Base-by-base conservation (phyloP, 139 green algal genomes). In the Zygnema circumcarinatum region DNA sequence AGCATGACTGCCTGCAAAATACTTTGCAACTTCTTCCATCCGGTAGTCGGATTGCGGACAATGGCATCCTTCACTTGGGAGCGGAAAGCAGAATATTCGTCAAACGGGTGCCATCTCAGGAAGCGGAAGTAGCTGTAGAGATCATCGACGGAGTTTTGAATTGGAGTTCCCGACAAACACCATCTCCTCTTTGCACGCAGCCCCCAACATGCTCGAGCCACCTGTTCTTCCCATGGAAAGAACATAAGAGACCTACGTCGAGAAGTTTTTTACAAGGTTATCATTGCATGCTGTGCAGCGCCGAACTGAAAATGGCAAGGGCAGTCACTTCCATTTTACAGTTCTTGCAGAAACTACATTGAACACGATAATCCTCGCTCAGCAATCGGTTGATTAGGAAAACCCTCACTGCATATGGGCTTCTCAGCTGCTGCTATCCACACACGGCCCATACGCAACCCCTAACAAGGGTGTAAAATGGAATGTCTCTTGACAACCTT, bases 91-190 rank as follows among this genome's bases (percentile, higher is more conserved):
- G 25, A 22, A 38, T 79, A 88, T 35, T 81, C 79, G 81, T 90
- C 86, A 79, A 85, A 92, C 7, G 89, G 89, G 3, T 67, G 29
- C 78, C 79, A 92, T 38, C 89, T 73, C 76, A 96, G 84, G 87
- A 96, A 98, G 74, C 90, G 86, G 86, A 98, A 98, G 91, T 98
- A 97, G 16, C 81, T 90, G 85, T 94, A 97, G 21, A 98, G 90
- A 88, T 98, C 96, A 62, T 97, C 94, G 42, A 98, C 84, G 35
- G 89, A 92, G 93, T 98, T 98, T 89, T 98, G 85, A 25, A 98
- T 96, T 33, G 96, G 96, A 56, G 96, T 98, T 39, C 96, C 96
- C 33, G 79, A 95, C 47, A 98, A 90, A 85, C 95, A 98, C 96
- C 96, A 98, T 53, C 95, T 84, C 40, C 25, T 38, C 78, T 85